These are phyloP conservation scores for Penicillium waksmanii DNA, from an alignment of 495 filamentous ascomycete species.

Conservation along the genomic window DNA sequence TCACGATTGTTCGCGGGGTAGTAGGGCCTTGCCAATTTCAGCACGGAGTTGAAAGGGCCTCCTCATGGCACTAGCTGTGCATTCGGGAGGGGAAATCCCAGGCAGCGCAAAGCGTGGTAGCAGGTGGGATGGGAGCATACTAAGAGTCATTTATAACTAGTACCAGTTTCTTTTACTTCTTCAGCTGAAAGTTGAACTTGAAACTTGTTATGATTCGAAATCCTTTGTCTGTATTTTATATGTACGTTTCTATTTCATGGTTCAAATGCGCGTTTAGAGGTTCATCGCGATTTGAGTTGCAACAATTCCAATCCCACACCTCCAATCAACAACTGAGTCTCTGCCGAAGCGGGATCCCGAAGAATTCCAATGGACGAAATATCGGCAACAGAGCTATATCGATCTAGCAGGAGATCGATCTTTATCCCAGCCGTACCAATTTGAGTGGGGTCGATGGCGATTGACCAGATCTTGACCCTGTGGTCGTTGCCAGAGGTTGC, in stretches of 20 bases:
- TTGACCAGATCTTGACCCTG: conserved; percentile 72
- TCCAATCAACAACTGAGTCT: conserved; percentile 44
- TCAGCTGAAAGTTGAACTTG: too few species aligned
- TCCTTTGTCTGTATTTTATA: background rate
- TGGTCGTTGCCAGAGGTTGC: conserved; percentile 80
- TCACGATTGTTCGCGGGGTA: conserved; percentile 5
- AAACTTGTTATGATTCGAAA: background rate
- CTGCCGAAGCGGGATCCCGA: background rate
- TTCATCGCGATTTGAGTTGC: conserved; percentile 1
- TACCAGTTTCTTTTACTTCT: background rate
- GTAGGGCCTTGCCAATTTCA: conserved; percentile 6
- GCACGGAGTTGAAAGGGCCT: conserved; percentile 6
- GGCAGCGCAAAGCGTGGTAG: too few species aligned
- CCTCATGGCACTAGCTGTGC: too few species aligned
- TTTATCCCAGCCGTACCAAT: conserved; percentile 42
- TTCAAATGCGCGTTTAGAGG: background rate
- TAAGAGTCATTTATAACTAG: background rate
- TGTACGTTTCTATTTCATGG: background rate
- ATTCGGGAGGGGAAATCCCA: too few species aligned
- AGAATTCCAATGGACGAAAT: conserved; percentile 38
- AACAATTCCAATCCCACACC: conserved; percentile 62
- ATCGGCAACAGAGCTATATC: conserved; percentile 70
- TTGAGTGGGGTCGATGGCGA: conserved; percentile 41
- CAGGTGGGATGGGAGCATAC: too few species aligned
- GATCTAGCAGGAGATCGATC: conserved; percentile 47